Evolutionary conservation across 306 rosid species (phyloP).

Genomic region (Cotoneaster glaucophyllus): DNA sequence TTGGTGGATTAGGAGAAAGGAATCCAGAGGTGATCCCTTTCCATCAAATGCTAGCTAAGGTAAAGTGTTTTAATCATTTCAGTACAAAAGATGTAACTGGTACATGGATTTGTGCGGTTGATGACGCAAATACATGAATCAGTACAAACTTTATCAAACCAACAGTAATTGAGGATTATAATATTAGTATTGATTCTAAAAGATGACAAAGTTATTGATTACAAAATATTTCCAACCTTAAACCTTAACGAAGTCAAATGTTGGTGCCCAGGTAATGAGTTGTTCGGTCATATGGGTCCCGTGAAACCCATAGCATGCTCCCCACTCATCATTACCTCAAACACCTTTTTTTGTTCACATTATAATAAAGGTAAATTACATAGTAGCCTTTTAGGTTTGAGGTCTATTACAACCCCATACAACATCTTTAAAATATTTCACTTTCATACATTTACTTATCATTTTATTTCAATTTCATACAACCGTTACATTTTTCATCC

Average conservation of each 20-base stretch:
- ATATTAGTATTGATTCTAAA: background rate
- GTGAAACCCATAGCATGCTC: background rate
- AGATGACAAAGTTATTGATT: conserved; percentile 4
- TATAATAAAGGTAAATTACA: too few relatives aligned
- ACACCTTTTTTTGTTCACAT: conserved; percentile 14
- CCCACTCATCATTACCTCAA: background rate
- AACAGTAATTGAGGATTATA: background rate
- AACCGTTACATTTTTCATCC: too few relatives aligned
- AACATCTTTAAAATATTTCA: too few relatives aligned
- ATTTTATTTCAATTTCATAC: too few relatives aligned
- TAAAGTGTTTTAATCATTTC: background rate
- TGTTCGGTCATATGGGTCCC: conserved; percentile 23
- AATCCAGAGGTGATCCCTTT: accelerated
- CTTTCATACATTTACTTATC: too few relatives aligned
- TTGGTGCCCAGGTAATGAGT: conserved; percentile 4
- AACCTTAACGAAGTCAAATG: conserved; percentile 17
- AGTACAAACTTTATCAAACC: background rate
- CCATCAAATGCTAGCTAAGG: background rate
- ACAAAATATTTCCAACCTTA: background rate
- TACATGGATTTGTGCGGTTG: conserved; percentile 37
- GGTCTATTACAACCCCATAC: too few relatives aligned
- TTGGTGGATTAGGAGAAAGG: accelerated
- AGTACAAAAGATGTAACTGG: conserved; percentile 14
- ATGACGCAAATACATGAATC: background rate
- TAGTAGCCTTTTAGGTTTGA: too few relatives aligned